Evolutionary conservation across 768 basidiomycete species (phyloP).

Genomic region (Collybia sordida): DNA sequence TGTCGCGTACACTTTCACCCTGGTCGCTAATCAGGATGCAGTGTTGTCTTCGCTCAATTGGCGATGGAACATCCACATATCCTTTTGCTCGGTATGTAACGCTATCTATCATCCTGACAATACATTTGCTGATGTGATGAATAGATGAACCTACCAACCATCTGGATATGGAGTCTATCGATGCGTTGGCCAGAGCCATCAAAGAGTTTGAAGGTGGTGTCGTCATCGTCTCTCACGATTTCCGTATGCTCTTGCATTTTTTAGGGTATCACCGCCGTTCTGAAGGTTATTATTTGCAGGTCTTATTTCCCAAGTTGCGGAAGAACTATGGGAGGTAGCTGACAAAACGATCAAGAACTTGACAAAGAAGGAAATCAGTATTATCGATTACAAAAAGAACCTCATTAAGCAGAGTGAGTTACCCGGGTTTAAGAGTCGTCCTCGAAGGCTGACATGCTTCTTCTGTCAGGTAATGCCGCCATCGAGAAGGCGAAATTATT

Average conservation of each 20-base stretch:
- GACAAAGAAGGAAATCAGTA: slow-evolving; percentile 87
- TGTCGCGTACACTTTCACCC: background rate
- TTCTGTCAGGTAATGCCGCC: slow-evolving; percentile 63
- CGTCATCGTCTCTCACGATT: slow-evolving; percentile 99
- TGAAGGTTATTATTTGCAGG: slow-evolving; percentile 41
- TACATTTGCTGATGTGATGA: no score
- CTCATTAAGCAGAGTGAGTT: slow-evolving; percentile 75
- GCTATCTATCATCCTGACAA: background rate
- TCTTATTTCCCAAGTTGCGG: slow-evolving; percentile 95
- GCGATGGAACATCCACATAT: slow-evolving; percentile 98
- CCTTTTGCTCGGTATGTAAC: slow-evolving; percentile 68
- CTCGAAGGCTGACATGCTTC: background rate
- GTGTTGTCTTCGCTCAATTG: slow-evolving; percentile 94
- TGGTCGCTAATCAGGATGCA: slow-evolving; percentile 23
- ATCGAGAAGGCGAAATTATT: slow-evolving; percentile 95
- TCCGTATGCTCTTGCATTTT: slow-evolving; percentile 60
- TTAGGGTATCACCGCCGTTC: background rate
- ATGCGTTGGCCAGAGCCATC: slow-evolving; percentile 92
- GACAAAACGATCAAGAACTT: slow-evolving; percentile 91
- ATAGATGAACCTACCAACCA: slow-evolving; percentile 95
- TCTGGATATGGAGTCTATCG: slow-evolving; percentile 97
- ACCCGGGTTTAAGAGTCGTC: background rate
- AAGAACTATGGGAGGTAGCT: slow-evolving; percentile 99
- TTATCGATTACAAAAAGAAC: slow-evolving; percentile 91
- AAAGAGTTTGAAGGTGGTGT: slow-evolving; percentile 98